Evolutionary conservation across 495 filamentous ascomycete genomes (phyloP), one percentile per base, ranked within the genome.

Genomic region (Mycothermus thermophilus): DNA sequence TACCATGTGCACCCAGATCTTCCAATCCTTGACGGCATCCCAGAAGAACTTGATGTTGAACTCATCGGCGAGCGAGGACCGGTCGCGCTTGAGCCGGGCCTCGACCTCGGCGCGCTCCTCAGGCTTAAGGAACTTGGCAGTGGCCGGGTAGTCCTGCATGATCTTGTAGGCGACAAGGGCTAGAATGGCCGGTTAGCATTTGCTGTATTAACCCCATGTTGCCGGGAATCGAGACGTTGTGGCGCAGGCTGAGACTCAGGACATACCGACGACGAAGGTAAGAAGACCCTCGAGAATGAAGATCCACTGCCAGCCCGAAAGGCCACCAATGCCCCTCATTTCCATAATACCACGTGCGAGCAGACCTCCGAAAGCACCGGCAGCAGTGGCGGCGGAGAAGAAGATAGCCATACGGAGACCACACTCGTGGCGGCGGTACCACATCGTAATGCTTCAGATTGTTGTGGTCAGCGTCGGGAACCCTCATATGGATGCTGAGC

Each of bases 131-230:
- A 90, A 93, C n/a, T 46, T 71, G 23, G 83, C 83, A 21, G 74
- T 63, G 35, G 77, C 74, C 0, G 85, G 83, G 48, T 86, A 92
- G 45, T 92, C 80, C 40, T 77, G 67, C 17, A 92, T 80, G 52
- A 75, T 62, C 69, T 68, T 80, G 55, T 75, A 83, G 7, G 73
- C 78, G 3, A 64, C 53, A 4, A 79, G 15, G 3, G 78, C 83
- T 53, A 11, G 11, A 21, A 12, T 1, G 1, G 1, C 12, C 4
- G 19, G 35, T 19, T 32, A 32, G 13, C 6, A 30, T 25, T 8
- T 8, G 4, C 13, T 8, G 25, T 1, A 7, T 18, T 12, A 16
- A 4, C 8, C 1, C 5, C 5, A 9, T 10, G 2, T n/a, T n/a
- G n/a, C n/a, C n/a, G n/a, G n/a, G n/a, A n/a, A n/a, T n/a, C n/a